Base-by-base conservation (phyloP, 139 green algal genomes). In the Chara braunii region DNA sequence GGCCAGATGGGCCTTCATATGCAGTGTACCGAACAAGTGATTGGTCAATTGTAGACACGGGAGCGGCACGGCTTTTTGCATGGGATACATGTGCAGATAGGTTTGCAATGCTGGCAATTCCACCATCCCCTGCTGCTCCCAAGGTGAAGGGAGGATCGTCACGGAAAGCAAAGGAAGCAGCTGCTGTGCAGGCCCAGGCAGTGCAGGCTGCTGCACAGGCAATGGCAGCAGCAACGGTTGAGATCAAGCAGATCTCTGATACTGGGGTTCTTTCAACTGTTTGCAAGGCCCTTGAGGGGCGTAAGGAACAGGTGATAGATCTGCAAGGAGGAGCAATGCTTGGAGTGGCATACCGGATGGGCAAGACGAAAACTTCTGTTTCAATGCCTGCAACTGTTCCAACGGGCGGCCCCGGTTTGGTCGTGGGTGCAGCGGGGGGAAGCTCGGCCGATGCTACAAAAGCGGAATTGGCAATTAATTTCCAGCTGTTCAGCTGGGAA, bases 321-420 rank as follows among this genome's bases (percentile, higher is more conserved):
- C 55, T 73, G n/a, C 60, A 72, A 60, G 58, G 58, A 59, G 64
- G 64, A 22, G 64, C 64, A 7, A 26, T 73, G 24, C 53, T 73
- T 12, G 64, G 64, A 40, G 64, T 73, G 8, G 56, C 64, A 23
- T 73, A 70, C 5, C 3, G 52, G 3, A 37, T 69, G 18, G n/a
- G n/a, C n/a, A n/a, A n/a, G n/a, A n/a, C n/a, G n/a, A n/a, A n/a
- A n/a, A n/a, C n/a, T n/a, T n/a, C n/a, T n/a, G n/a, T n/a, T n/a
- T n/a, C n/a, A n/a, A n/a, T n/a, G n/a, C n/a, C n/a, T n/a, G n/a
- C n/a, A n/a, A n/a, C n/a, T n/a, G n/a, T n/a, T n/a, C n/a, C n/a
- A n/a, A n/a, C n/a, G n/a, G n/a, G n/a, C n/a, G n/a, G n/a, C n/a
- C n/a, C n/a, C n/a, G n/a, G n/a, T n/a, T n/a, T n/a, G n/a, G 18